phyloP scores from a whole-genome alignment of 495 filamentous ascomycete species.

The Podospora pseudopauciseta region DNA sequence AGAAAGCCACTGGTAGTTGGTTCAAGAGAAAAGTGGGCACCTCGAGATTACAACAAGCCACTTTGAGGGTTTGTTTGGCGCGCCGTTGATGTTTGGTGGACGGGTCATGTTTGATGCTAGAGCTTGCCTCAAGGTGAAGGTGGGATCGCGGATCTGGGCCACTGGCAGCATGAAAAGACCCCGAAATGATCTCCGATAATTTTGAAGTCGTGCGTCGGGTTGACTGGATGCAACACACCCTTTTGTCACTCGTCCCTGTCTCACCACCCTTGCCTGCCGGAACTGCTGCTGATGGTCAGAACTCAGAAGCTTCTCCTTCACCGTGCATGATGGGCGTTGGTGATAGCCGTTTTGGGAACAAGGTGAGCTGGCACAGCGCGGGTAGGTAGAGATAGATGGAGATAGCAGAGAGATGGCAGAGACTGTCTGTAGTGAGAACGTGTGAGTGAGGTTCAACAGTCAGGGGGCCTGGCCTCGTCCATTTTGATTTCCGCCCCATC shows the following conservation, averaged over 20 bases:
- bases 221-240: conserved; percentile 4
- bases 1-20: neutral
- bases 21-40: neutral
- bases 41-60: neutral
- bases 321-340: neutral
- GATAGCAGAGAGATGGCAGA: neutral
- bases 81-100: conserved; percentile 4
- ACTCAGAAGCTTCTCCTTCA: neutral
- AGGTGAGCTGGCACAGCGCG: neutral
- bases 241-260: neutral
- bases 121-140: conserved; percentile 3
- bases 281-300: neutral
- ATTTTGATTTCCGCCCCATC: conserved; percentile 28
- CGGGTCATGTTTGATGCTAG: neutral
- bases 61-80: neutral
- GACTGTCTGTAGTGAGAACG: conserved; percentile 1
- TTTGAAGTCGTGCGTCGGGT: neutral
- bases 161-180: conserved; percentile 6
- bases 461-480: conserved; percentile 22
- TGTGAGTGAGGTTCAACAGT: conserved; percentile 9
- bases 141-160: conserved; percentile 5
- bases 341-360: neutral
- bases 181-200: conserved; percentile 18
- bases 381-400: neutral
- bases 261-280: neutral